Percentiles rank a stretch among this genome's conserved stretches.
These are phyloP conservation scores for Lunasporangiospora selenospora DNA, from an alignment of 192 early-diverging fungal species.

Conservation along the genomic window DNA sequence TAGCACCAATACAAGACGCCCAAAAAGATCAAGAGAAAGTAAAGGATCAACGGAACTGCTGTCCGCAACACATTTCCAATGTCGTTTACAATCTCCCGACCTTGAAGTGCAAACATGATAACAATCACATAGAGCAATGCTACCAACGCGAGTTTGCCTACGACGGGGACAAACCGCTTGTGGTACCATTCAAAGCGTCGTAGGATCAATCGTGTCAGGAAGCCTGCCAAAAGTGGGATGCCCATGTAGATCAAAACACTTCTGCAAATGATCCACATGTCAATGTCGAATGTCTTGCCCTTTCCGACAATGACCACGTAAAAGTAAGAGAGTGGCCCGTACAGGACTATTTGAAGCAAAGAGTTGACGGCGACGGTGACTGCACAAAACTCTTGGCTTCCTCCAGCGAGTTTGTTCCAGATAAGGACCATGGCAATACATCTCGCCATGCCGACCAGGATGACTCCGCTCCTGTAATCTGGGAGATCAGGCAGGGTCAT, in stretches of 20 bases:
- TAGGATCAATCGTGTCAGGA: conserved; percentile 59
- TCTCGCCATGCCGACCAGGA: conserved; percentile 53
- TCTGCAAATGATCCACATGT: conserved; percentile 61
- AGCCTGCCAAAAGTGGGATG: conserved; percentile 64
- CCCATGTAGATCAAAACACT: conserved; percentile 73
- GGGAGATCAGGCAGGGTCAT: conserved; percentile 67
- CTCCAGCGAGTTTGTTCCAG: conserved; percentile 73
- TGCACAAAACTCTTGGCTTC: conserved; percentile 72
- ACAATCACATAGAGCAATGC: conserved; percentile 73
- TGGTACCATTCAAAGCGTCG: conserved; percentile 60
- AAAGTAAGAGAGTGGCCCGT: conserved; percentile 63
- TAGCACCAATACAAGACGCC: conserved; percentile 51
- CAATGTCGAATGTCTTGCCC: conserved; percentile 37
- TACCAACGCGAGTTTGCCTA: conserved; percentile 63
- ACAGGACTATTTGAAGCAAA: conserved; percentile 69
- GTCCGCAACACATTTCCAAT: conserved; percentile 66
- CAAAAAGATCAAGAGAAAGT: conserved; percentile 66
- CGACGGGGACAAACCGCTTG: conserved; percentile 55
- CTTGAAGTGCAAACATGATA: conserved; percentile 75
- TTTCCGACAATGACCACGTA: conserved; percentile 59
- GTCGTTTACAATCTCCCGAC: conserved; percentile 61
- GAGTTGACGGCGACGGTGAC: conserved; percentile 76
- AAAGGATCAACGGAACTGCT: conserved; percentile 67
- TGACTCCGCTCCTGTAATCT: conserved; percentile 68
- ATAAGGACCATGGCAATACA: conserved; percentile 86